These are phyloP conservation scores for Yamadazyma buinensis DNA, from an alignment of 1,139 yeast species.

Conservation along the genomic window DNA sequence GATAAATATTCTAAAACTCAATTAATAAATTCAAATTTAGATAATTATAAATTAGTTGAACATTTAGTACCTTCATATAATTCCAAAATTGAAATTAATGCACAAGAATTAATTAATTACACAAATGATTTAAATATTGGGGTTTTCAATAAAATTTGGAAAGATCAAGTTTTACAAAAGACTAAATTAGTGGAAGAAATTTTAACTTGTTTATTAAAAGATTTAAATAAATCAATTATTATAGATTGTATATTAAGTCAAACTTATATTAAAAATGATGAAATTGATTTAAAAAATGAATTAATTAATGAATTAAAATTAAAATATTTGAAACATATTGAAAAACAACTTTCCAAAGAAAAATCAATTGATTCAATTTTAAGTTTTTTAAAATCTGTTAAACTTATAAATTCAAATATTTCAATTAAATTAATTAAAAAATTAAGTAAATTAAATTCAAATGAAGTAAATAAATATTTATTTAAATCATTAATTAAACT, in stretches of 20 bases:
- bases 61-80: constrained; percentile 44
- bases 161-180: background rate
- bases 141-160: constrained; percentile 7
- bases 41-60: background rate
- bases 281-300: background rate
- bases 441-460: constrained; percentile 5
- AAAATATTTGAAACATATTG: background rate
- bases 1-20: constrained; percentile 37
- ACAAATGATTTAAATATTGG: constrained; percentile 1
- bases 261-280: no score
- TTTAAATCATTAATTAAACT: constrained; percentile 6
- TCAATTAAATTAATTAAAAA: constrained; percentile 2
- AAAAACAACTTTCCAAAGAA: background rate
- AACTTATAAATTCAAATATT: background rate
- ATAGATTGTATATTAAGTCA: constrained; percentile 1
- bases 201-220: background rate
- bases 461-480: background rate
- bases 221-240: background rate
- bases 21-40: constrained; percentile 30
- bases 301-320: background rate
- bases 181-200: background rate
- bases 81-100: constrained; percentile 46
- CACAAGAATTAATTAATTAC: constrained; percentile 15
- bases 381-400: background rate
- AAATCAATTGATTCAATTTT: background rate